phyloP scores from a whole-genome alignment of 208 protist genomes.

The Acanthamoeba quina region DNA sequence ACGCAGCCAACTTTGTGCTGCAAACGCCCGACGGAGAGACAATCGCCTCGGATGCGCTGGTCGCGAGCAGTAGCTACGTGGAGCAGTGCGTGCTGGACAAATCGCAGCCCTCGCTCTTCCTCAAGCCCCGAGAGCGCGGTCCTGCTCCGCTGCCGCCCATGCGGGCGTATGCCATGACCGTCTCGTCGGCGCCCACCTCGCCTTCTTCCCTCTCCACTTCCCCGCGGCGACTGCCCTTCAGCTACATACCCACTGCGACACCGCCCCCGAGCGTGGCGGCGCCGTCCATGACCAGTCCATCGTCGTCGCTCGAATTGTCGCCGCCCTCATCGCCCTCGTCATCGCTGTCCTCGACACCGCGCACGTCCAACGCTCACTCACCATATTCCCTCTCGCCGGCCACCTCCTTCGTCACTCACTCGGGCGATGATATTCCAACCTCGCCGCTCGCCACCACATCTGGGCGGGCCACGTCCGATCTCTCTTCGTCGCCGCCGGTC shows the following conservation, averaged over 20 bases:
- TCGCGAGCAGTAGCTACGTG: not conserved
- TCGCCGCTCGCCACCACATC: not conserved
- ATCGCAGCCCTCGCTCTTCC: not conserved
- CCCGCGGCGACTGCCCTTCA: not conserved
- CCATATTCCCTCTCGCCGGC: not conserved
- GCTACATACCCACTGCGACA: not conserved
- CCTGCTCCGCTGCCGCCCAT: not conserved
- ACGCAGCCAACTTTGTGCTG: not conserved
- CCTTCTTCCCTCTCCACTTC: not conserved
- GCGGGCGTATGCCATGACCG: not conserved
- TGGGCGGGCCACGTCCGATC: not conserved
- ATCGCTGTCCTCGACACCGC: not conserved
- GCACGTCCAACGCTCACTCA: not conserved
- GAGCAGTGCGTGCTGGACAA: not conserved
- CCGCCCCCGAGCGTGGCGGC: not conserved
- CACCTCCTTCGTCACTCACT: not conserved
- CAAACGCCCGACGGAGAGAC: not conserved
- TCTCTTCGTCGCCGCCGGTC: not conserved
- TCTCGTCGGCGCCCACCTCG: not conserved
- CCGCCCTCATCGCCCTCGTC: not conserved
- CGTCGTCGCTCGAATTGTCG: not conserved
- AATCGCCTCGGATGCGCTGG: not conserved
- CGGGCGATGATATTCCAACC: not conserved
- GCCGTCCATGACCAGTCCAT: not conserved
- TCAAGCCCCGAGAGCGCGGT: not conserved